These are phyloP conservation scores for Begonia loranthoides DNA, from an alignment of 306 rosid species.

Conservation along the genomic window DNA sequence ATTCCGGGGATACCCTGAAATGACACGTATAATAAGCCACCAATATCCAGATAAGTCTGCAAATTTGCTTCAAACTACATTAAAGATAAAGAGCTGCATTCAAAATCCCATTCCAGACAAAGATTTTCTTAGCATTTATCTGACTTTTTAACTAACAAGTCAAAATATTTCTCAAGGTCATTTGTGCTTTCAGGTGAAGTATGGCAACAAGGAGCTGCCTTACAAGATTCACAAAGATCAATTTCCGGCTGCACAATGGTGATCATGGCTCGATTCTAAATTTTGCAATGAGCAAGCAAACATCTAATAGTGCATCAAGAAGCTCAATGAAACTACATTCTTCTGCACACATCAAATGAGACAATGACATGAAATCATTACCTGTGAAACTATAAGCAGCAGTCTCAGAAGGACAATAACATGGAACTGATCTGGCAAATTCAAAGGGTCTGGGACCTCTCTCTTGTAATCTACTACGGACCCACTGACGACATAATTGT, in stretches of 20 bases:
- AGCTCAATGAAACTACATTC: background rate
- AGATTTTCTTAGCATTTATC: no score
- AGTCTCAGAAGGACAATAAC: constrained; percentile 49
- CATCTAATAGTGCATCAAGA: background rate
- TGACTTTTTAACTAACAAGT: no score
- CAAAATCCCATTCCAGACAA: no score
- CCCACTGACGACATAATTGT: constrained; percentile 64
- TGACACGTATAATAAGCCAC: background rate
- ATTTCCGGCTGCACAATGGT: no score
- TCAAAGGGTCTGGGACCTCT: constrained; percentile 70
- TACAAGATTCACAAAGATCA: no score
- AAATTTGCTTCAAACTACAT: background rate
- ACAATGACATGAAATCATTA: constrained; percentile 25
- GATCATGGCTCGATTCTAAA: no score
- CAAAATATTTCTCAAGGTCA: constrained; percentile 1
- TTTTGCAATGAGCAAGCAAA: no score
- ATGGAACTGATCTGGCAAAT: constrained; percentile 58
- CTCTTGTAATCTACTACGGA: constrained; percentile 46
- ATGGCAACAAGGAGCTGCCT: background rate
- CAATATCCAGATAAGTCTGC: background rate
- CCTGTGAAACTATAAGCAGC: constrained; percentile 11
- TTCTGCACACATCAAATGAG: background rate
- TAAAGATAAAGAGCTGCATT: background rate
- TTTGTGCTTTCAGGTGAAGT: background rate
- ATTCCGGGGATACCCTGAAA: constrained; percentile 44